Percentiles rank a stretch among this genome's conserved stretches.
Conservation (phyloP, 129 eudicot genomes). For the Helichrysum umbraculigerum region DNA sequence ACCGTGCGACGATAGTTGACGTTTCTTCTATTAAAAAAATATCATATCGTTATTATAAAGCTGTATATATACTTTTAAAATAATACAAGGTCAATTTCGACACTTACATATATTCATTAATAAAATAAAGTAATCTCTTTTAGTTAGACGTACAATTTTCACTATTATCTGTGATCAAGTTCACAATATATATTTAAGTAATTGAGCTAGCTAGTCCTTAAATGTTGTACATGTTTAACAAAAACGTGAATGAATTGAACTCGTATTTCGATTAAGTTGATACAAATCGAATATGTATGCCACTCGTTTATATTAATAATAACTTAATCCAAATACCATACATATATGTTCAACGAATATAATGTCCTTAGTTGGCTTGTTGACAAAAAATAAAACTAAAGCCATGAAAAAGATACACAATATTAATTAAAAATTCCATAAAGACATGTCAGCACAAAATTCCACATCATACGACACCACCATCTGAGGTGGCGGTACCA, state of each 20-base stretch:
- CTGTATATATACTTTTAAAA: too few species aligned
- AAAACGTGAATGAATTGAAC: not conserved
- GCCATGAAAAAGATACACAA: not conserved
- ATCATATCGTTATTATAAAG: too few species aligned
- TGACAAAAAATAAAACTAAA: too few species aligned
- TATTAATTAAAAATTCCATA: constrained; percentile 40
- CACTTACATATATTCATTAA: too few species aligned
- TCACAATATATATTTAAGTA: too few species aligned
- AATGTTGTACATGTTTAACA: not conserved
- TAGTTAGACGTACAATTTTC: too few species aligned
- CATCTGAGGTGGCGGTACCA: constrained; percentile 50
- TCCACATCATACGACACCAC: constrained; percentile 28
- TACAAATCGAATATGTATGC: not conserved
- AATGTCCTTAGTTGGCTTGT: not conserved
- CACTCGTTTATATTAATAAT: too few species aligned
- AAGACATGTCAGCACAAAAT: constrained; percentile 32
- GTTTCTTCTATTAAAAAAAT: not conserved
- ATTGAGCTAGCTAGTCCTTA: not conserved
- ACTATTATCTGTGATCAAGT: too few species aligned
- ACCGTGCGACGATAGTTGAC: not conserved
- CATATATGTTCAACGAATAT: too few species aligned
- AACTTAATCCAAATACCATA: not conserved
- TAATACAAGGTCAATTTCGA: too few species aligned
- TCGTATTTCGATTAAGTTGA: not conserved
- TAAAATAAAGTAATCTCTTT: too few species aligned